A percentile compares a stretch with the other conserved stretches of the same genome.
phyloP scores from a whole-genome alignment of 2,329 filamentous ascomycete genomes.

The Boeremia exigua region DNA sequence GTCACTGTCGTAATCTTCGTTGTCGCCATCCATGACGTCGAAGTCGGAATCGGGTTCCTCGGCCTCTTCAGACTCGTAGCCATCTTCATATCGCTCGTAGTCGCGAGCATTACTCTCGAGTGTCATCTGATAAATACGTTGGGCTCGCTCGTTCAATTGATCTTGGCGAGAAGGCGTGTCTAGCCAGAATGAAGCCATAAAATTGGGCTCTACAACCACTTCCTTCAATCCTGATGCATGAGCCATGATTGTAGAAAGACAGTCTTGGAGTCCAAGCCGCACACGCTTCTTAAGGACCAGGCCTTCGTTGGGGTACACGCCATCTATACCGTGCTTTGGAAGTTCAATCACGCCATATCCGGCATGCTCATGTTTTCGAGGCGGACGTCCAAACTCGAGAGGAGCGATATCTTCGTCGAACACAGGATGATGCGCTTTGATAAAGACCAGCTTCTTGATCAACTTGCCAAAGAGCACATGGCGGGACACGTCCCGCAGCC shows the following conservation, averaged over 20 bases:
- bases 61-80: neutral
- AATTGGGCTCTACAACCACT: neutral
- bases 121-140: neutral
- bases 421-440: neutral
- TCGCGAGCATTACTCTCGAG: neutral
- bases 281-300: neutral
- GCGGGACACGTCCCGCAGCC: neutral
- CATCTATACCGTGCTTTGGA: neutral
- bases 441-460: neutral
- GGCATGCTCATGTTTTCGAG: neutral
- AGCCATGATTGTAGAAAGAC: neutral
- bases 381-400: neutral
- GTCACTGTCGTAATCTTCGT: constrained; percentile 1
- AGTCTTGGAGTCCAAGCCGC: neutral
- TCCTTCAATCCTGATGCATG: neutral
- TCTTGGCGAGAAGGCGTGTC: neutral
- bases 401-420: neutral
- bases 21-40: neutral
- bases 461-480: neutral
- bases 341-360: constrained; percentile 2
- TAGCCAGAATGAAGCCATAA: constrained; percentile 1
- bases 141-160: neutral
- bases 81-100: too few species aligned
- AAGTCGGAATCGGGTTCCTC: neutral
- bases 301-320: neutral